Percentiles rank a stretch among this genome's conserved stretches.
These are phyloP conservation scores for Geotrichum carabidarum DNA, from an alignment of 1,139 yeast genomes.

Conservation along the genomic window DNA sequence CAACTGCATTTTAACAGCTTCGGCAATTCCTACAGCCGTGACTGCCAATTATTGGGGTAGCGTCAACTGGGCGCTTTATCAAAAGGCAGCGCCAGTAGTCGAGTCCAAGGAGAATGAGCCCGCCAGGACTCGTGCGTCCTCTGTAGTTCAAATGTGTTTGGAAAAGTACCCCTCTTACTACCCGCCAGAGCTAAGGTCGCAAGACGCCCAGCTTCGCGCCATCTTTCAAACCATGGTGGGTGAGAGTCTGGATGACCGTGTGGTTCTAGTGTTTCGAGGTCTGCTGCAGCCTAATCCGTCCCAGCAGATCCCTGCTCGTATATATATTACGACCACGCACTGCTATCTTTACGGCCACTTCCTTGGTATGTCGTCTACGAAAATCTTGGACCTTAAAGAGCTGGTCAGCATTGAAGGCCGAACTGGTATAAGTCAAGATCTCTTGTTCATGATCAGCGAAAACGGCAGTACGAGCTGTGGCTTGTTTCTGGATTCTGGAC, in stretches of 20 bases:
- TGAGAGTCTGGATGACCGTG: conserved; percentile 49
- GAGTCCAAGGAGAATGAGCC: not conserved
- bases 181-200: conserved; percentile 55
- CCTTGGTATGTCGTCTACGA: conserved; percentile 69
- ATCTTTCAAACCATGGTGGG: conserved; percentile 53
- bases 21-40: conserved; percentile 69
- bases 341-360: conserved; percentile 67
- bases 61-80: conserved; percentile 47
- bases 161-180: conserved; percentile 55
- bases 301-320: conserved; percentile 69
- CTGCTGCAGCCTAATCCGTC: conserved; percentile 65
- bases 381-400: conserved; percentile 47
- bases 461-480: conserved; percentile 47
- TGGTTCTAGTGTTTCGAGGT: conserved; percentile 62
- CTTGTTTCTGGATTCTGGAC: conserved; percentile 64
- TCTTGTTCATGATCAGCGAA: conserved; percentile 53
- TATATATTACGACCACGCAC: conserved; percentile 59
- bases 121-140: not conserved
- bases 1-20: conserved; percentile 54
- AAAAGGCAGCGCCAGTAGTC: not conserved
- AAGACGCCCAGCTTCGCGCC: conserved; percentile 76
- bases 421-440: conserved; percentile 50
- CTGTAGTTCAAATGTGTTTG: conserved; percentile 19
- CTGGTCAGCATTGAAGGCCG: conserved; percentile 56
- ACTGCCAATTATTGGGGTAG: conserved; percentile 93